Percentiles rank a stretch among this genome's conserved stretches.
Conservation (phyloP, 495 filamentous ascomycete genomes). For the Immersiella caudata region DNA sequence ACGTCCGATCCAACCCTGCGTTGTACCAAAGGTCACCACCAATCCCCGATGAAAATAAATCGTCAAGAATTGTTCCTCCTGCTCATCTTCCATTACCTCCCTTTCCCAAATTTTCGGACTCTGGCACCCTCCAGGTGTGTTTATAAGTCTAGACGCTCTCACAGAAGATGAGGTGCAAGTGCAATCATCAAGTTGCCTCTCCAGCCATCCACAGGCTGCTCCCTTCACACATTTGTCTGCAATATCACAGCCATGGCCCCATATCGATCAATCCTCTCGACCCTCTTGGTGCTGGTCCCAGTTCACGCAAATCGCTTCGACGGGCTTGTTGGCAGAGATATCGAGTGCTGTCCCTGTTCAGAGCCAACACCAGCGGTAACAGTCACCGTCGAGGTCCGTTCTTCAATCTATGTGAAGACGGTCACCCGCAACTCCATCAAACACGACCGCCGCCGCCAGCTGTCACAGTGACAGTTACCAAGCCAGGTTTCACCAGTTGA, state of each 20-base stretch:
- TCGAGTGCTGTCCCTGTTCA: slow-evolving; percentile 14
- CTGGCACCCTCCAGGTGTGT: background rate
- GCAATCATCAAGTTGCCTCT: background rate
- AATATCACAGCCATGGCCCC: slow-evolving; percentile 15
- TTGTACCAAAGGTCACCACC: no score
- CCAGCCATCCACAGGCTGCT: background rate
- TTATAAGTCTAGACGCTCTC: background rate
- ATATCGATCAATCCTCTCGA: slow-evolving; percentile 9
- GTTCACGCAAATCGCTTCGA: background rate
- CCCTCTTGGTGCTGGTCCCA: slow-evolving; percentile 5
- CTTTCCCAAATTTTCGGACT: no score
- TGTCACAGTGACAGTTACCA: background rate
- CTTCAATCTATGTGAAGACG: background rate
- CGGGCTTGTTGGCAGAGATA: slow-evolving; percentile 11
- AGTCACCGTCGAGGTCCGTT: slow-evolving; percentile 9
- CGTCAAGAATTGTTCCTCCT: background rate
- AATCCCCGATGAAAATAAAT: background rate
- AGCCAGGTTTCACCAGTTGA: background rate
- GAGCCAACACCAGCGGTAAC: slow-evolving; percentile 16
- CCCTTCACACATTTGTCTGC: background rate
- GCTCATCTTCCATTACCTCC: background rate
- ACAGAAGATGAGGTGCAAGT: background rate
- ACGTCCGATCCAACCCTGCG: no score
- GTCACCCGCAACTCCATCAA: slow-evolving; percentile 12
- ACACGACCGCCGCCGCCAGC: background rate